Base-by-base conservation (phyloP, 495 filamentous ascomycete genomes). In the Jackrogersella multiformis region DNA sequence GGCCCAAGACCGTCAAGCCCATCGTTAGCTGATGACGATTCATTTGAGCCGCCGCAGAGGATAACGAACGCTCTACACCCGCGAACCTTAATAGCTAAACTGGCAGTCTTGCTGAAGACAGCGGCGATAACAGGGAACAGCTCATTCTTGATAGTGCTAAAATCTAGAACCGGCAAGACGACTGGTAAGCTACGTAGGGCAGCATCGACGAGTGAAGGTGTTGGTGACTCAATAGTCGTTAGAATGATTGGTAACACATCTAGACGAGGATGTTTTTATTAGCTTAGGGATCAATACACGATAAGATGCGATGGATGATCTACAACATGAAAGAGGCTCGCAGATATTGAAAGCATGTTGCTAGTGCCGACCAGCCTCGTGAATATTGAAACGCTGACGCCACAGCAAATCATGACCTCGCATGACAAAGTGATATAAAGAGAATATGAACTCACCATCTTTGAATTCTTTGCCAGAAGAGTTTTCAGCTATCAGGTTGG, bases 111-210 rank as follows among this genome's bases (percentile, higher is more conserved):
- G 67, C 89, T 92, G 73, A 99, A 99, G 1, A 97, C 93, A 8
- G 82, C 79, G 4, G 95, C 91, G 66, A 99, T 88, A 12, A 94
- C 86, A 0, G 95, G 95, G 72, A 99, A 99, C 0, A 99, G 82
- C 30, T 98, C 94, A 69, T 94, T 92, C 74, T 97, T 98, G 64
- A 97, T 90, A 2, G 95, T 98, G 51, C 89, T 94, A 68, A 97
- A 98, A 72, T 99, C 95, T 9, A 98, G 85, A 15, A 92, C 87
- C 0, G 91, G 88, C 24, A 98, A 79, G 26, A 97, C 82, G 1
- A 82, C 78, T 15, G 91, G 87, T 9, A 99, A 79, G 16, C 87
- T 88, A 52, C 89, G 84, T 16, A 98, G 81, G 8, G 92, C 86
- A 12, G 89, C 90, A 80, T 98, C 95, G 2, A 96, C 91, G 15